Base-by-base conservation (phyloP, 2,329 filamentous ascomycete species). In the Erysiphe neolycopersici region DNA sequence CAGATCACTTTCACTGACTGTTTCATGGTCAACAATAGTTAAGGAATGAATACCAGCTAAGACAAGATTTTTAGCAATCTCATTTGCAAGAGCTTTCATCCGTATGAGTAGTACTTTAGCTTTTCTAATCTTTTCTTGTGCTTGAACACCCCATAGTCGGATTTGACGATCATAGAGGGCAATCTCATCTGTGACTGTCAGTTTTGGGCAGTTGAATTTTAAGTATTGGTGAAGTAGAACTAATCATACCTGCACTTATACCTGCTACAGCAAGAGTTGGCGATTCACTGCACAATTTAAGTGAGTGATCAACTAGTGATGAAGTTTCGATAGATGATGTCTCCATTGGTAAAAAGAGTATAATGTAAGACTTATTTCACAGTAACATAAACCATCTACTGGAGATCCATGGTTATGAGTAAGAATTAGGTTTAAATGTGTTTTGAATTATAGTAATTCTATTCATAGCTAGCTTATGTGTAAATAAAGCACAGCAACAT, bases 121-220 rank as follows among this genome's bases (percentile, higher is more conserved):
- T 46, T 71, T 79, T 52, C 87, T 82, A 46, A 98, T 84, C 57
- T 79, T 83, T 58, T 92, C 79, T 60, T 98, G 89, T 6, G 89
- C 89, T 54, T 89, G 76, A 56, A 95, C 81, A 38, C 89, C 89
- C 89, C 89, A 98, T 29, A 98, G 74, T 44, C 89, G 79, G 54
- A 98, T 94, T 59, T 98, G 89, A 42, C 89, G 77, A 62, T 98
- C 89, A 59, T 98, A 98, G 5, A 95, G 73, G 13, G 87, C 89
- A 55, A 95, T 92, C 58, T 98, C 89, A 60, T 95, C 89, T 82
- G 32, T 2, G 29, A 38, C 36, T 49, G 43, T 33, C 43, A 19
- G 35, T 43, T 16, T n/a, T 17, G 14, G 1, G 30, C 30, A 8
- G 8, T 29, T 8, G 5, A 30, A n/a, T 11, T 16, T 11, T 8